Conservation (phyloP, 768 basidiomycete genomes). For the Pleurotus sapidus region DNA sequence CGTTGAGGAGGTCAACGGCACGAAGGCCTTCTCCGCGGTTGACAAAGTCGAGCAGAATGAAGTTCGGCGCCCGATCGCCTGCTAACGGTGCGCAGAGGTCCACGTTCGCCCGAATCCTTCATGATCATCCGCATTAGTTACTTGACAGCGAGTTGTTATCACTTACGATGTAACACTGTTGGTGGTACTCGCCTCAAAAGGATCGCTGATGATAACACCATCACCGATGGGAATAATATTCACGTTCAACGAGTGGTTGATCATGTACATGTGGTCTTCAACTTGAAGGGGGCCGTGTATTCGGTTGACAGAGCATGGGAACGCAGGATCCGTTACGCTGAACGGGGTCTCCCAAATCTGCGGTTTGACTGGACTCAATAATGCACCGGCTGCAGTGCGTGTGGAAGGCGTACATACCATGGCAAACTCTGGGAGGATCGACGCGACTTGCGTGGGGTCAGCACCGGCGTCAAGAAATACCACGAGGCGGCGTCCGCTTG, state of each 20-base stretch:
- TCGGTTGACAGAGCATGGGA: slow-evolving; percentile 40
- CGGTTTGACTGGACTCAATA: neutral
- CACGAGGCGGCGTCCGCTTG: slow-evolving; percentile 40
- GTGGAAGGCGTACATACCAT: slow-evolving; percentile 21
- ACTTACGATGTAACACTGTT: slow-evolving; percentile 26
- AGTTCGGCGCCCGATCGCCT: slow-evolving; percentile 38
- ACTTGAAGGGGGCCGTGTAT: slow-evolving; percentile 30
- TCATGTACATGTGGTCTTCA: slow-evolving; percentile 36
- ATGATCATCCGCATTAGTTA: neutral
- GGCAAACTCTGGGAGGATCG: slow-evolving; percentile 37
- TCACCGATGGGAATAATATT: slow-evolving; percentile 24
- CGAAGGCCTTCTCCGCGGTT: slow-evolving; percentile 37
- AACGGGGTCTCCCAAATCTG: slow-evolving; percentile 43
- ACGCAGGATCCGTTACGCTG: slow-evolving; percentile 30
- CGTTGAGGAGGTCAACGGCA: slow-evolving; percentile 40
- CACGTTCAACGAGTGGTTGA: slow-evolving; percentile 42
- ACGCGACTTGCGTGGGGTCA: slow-evolving; percentile 23
- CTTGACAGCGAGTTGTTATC: neutral
- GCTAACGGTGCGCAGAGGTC: slow-evolving; percentile 38
- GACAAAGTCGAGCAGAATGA: slow-evolving; percentile 47
- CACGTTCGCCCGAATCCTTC: slow-evolving; percentile 35
- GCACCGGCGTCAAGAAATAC: slow-evolving; percentile 45
- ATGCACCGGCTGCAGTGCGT: neutral
- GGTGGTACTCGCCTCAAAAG: slow-evolving; percentile 19
- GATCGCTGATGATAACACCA: slow-evolving; percentile 26